phyloP scores from a whole-genome alignment of 441 rosid species.

The Codiaeum variegatum region DNA sequence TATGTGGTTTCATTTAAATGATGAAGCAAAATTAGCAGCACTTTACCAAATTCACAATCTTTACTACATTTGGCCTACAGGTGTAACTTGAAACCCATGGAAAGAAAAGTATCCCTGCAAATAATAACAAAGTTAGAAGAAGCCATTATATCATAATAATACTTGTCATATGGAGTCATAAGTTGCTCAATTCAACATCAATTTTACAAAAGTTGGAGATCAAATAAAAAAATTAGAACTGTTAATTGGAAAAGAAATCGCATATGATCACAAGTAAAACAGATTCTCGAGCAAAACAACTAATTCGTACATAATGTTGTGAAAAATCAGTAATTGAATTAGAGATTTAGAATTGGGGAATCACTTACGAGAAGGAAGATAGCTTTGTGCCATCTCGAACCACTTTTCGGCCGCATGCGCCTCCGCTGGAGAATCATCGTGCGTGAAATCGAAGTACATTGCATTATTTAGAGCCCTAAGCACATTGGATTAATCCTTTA shows the following conservation, averaged over 20 bases:
- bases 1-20: not conserved
- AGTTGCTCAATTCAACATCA: not conserved
- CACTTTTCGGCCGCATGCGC: constrained; percentile 66
- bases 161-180: too few relatives aligned
- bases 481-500: too few relatives aligned
- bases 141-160: too few relatives aligned
- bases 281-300: not conserved
- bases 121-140: too few relatives aligned
- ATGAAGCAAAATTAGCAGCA: too few relatives aligned
- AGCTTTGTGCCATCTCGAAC: constrained; percentile 64
- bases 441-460: constrained; percentile 71
- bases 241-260: not conserved
- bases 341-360: constrained; percentile 16
- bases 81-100: not conserved
- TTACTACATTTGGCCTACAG: not conserved
- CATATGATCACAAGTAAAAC: not conserved
- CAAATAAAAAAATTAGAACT: too few relatives aligned
- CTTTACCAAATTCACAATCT: not conserved
- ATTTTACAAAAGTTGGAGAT: too few relatives aligned
- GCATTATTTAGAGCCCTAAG: too few relatives aligned
- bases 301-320: not conserved
- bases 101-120: not conserved
- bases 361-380: constrained; percentile 81
- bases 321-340: not conserved
- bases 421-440: constrained; percentile 58